Base-by-base conservation (phyloP, 108 stramenopile species). In the Skeletonema menzelii region DNA sequence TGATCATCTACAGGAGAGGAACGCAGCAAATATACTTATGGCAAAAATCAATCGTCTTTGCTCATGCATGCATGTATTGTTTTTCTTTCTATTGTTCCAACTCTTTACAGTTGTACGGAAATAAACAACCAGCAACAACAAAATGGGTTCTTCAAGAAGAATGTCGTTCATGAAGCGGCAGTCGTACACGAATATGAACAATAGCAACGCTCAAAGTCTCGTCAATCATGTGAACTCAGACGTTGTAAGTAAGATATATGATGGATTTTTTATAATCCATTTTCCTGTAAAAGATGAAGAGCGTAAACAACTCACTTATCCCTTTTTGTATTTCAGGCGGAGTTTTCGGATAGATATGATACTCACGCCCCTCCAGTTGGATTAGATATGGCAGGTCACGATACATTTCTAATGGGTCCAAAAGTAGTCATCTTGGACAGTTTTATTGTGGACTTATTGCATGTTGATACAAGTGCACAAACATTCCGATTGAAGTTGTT, bases 361-460 rank as follows among this genome's bases (percentile, higher is more conserved):
- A 13, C 19, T 17, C 20, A 27, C 32, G 59, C 70, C 5, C 59
- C 59, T 10, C 65, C 77, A 17, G 77, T 78, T 4, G 77, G 69
- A 24, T 40, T 66, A 10, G 77, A 78, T 38, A 78, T 78, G 77
- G 69, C 65, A 11, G 77, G 77, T 17, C 77, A 78, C 20, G 77
- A 78, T 31, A 78, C 65, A 19, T 47, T 65, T 32, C 53, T 78
- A 14, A 49, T 71, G 22, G 77, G 77, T 0, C 77, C 77, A 13
- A 78, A 78, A 37, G 47, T 47, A 2, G 77, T 78, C 37, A 35
- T 78, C 27, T 53, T 78, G 35, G 77, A 78, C 37, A 44, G 70
- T 7, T 71, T 78, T 49, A 65, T 78, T 17, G 70, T 78, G 1
- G 77, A 78, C 38, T 61, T 78, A 30, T 65, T 78, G 3, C 53